Evolutionary conservation across 2,329 filamentous ascomycete species (phyloP).

Genomic region (Grosmannia serpens): DNA sequence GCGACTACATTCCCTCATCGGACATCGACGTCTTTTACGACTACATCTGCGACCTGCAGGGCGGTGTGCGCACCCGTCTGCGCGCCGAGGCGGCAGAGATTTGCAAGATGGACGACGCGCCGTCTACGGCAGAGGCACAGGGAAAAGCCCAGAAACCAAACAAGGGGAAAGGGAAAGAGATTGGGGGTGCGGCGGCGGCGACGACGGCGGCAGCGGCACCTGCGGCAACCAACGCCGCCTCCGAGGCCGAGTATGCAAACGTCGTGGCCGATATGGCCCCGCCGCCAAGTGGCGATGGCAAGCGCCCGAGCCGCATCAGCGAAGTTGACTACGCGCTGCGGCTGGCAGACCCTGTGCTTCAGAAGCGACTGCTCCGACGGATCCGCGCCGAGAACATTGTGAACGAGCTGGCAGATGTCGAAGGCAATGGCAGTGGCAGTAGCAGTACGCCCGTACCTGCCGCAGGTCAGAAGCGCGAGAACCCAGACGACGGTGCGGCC

Average conservation of each 20-base stretch:
- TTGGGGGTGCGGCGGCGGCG: not conserved
- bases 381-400: slow-evolving; percentile 50
- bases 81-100: slow-evolving; percentile 53
- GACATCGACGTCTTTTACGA: slow-evolving; percentile 60
- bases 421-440: slow-evolving; percentile 16
- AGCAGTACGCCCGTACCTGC: not conserved
- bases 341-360: slow-evolving; percentile 37
- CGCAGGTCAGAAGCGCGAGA: not conserved
- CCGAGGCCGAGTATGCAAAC: slow-evolving; percentile 35
- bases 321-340: slow-evolving; percentile 38
- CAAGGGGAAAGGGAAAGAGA: not conserved
- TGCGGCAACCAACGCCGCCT: not conserved
- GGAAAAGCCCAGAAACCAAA: not conserved
- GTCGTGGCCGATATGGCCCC: slow-evolving; percentile 37
- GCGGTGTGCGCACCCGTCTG: slow-evolving; percentile 58
- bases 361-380: slow-evolving; percentile 46
- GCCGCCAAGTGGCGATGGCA: slow-evolving; percentile 27
- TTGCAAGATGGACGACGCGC: slow-evolving; percentile 39
- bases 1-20: slow-evolving; percentile 55
- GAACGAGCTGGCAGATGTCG: slow-evolving; percentile 13
- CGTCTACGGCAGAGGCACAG: slow-evolving; percentile 23
- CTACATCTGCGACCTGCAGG: slow-evolving; percentile 72
- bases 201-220: not conserved
- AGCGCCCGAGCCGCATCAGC: slow-evolving; percentile 25
- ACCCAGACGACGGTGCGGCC: not conserved